Base-by-base conservation (phyloP, 495 filamentous ascomycete species). In the Hapsidospora chrysogenum region DNA sequence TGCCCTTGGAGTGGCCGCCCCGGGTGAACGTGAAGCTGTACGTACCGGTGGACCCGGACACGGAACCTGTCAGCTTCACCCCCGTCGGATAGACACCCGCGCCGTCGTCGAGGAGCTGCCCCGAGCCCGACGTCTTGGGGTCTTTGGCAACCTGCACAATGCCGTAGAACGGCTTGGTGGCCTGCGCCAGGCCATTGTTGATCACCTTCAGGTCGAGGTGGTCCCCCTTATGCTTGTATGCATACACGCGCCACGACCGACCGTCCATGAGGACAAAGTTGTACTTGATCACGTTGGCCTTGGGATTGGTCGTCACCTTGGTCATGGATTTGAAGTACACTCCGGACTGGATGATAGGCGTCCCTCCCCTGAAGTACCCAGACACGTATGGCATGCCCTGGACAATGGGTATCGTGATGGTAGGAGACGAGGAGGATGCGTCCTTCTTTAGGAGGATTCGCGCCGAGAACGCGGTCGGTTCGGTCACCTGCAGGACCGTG, bases 351-450 rank as follows among this genome's bases (percentile, higher is more conserved):
- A 96, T 60, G 9, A 77, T 29, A 2, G 87, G 86, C 17, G 73
- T 70, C 3, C 74, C 60, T 22, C 68, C 66, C 29, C 63, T 66
- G 54, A 87, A 96, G n/a, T 80, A 37, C 2, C 64, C 87, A 3
- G 85, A 93, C 8, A 92, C 67, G 42, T 84, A 87, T 0, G 72
- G 85, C 76, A 87, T 86, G 3, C 89, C 89, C 50, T 95, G 87
- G 1, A 92, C 74, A 5, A 94, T 49, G 0, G 86, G 86, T 43
- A 94, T 80, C 0, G 74, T 75, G 22, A 96, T 61, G 2, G 53
- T 40, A 2, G 75, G 59, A 1, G 54, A 42, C 1, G 70, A 68
- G 9, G 66, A 65, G 10, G 49, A 41, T n/a, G 56, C 65, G 22
- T 64, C 54, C 3, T 66, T 57, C 20, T 63, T 60, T 9, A 96